Conservation (phyloP, 768 basidiomycete genomes). For the Mycena albidolilacea region DNA sequence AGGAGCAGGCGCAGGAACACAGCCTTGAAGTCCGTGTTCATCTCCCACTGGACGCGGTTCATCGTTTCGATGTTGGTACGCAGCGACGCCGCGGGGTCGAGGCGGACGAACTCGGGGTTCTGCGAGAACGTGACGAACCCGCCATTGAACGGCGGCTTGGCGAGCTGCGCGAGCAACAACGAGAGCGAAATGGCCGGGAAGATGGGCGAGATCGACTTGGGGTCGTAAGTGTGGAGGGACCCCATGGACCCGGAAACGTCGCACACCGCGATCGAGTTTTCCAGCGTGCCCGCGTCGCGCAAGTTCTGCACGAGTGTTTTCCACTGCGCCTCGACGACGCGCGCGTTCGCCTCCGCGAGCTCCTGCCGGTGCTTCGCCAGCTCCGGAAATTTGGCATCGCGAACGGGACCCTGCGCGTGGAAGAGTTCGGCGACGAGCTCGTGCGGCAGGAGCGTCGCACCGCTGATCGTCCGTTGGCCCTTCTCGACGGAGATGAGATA, state of each 20-base stretch:
- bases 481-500: constrained; percentile 72
- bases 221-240: constrained; percentile 25
- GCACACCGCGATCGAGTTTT: constrained; percentile 76
- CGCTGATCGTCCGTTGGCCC: constrained; percentile 71
- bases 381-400: constrained; percentile 29
- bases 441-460: constrained; percentile 78
- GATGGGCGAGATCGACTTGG: constrained; percentile 59
- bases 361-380: constrained; percentile 47
- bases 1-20: constrained; percentile 76
- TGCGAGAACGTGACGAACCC: constrained; percentile 80
- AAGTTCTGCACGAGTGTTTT: constrained; percentile 67
- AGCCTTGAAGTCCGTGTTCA: constrained; percentile 75
- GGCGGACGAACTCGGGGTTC: constrained; percentile 62
- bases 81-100: constrained; percentile 62
- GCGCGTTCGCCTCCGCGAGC: constrained; percentile 48
- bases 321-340: constrained; percentile 79
- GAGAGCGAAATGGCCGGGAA: constrained; percentile 76
- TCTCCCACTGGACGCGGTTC: constrained; percentile 57
- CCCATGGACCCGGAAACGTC: constrained; percentile 88
- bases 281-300: constrained; percentile 68
- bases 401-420: constrained; percentile 17
- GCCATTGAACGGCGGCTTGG: constrained; percentile 74
- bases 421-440: constrained; percentile 63
- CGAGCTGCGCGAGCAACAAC: constrained; percentile 72
- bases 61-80: constrained; percentile 56